Evolutionary conservation across 2,329 filamentous ascomycete species (phyloP).

Genomic region (Phyllosticta capitalensis): DNA sequence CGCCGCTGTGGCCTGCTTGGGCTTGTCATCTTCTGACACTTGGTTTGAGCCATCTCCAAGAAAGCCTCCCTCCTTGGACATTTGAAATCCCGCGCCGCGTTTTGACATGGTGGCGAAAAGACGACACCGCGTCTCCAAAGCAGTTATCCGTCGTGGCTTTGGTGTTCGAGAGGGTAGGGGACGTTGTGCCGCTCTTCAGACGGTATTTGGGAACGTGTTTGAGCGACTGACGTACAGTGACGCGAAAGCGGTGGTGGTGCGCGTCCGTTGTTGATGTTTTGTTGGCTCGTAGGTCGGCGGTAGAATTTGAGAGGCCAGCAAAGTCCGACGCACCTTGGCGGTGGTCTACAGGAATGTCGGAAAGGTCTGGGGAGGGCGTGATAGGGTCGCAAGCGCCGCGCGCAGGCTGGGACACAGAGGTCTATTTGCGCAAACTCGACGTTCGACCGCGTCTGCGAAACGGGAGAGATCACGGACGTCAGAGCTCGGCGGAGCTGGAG

Average conservation of each 20-base stretch:
- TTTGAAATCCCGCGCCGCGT: conserved; percentile 29
- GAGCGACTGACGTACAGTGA: not conserved
- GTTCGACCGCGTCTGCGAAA: not conserved
- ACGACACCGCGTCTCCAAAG: not conserved
- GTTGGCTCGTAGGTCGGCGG: not conserved
- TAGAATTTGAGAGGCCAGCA: not conserved
- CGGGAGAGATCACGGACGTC: not conserved
- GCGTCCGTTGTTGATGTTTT: conserved; percentile 6
- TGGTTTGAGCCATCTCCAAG: conserved; percentile 20
- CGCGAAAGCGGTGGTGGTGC: not conserved
- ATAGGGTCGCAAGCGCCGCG: not conserved
- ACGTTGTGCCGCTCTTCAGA: not conserved
- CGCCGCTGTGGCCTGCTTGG: conserved; percentile 44
- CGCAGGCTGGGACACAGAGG: not conserved
- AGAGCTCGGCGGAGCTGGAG: not conserved
- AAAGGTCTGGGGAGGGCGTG: not conserved
- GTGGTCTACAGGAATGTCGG: not conserved
- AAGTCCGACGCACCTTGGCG: not conserved
- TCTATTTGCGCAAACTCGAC: not conserved
- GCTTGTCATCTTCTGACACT: conserved; percentile 36
- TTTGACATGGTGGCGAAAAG: conserved; percentile 27
- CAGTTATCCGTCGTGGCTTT: not conserved
- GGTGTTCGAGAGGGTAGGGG: not conserved
- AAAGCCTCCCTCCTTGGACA: conserved; percentile 22
- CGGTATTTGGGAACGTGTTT: no score